A percentile compares a stretch with the other conserved stretches of the same genome.
Evolutionary conservation across 2,329 filamentous ascomycete species (phyloP).

Genomic region (Exserohilum turcica): DNA sequence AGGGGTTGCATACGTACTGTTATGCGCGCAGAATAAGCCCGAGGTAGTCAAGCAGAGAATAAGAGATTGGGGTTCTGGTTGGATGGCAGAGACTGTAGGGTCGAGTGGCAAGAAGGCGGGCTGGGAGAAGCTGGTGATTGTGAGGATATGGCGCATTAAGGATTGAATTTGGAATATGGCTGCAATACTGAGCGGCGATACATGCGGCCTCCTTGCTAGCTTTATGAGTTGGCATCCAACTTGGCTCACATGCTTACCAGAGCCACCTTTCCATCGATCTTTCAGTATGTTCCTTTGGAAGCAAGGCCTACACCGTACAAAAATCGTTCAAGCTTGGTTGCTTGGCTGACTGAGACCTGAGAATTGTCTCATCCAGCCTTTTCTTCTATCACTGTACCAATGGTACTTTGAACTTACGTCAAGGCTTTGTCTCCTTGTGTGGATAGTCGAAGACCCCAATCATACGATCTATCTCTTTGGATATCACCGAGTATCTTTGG

Average conservation of each 20-base stretch:
- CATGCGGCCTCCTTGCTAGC: not conserved
- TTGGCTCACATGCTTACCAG: constrained; percentile 27
- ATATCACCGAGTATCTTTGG: no score
- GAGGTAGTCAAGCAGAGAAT: constrained; percentile 71
- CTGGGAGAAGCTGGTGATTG: constrained; percentile 91
- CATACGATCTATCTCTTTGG: no score
- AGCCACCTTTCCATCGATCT: constrained; percentile 22
- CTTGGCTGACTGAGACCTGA: no score
- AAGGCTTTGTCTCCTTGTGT: no score
- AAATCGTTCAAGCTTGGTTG: no score
- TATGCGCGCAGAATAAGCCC: constrained; percentile 90
- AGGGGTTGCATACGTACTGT: constrained; percentile 85
- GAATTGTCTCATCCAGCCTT: no score
- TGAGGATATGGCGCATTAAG: constrained; percentile 74
- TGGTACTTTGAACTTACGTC: no score
- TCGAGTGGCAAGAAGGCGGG: constrained; percentile 85
- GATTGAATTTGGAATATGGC: not conserved
- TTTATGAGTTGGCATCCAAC: constrained; percentile 11
- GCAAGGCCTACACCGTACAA: constrained; percentile 3
- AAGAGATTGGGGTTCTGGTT: constrained; percentile 62
- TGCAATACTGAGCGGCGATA: not conserved
- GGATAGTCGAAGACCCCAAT: no score
- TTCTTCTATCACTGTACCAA: no score
- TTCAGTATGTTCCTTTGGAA: constrained; percentile 20
- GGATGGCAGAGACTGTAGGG: constrained; percentile 79